Percentiles rank a stretch among this genome's conserved stretches.
phyloP scores from a whole-genome alignment of 768 basidiomycete genomes.

The Hemileccinum rubropunctum region DNA sequence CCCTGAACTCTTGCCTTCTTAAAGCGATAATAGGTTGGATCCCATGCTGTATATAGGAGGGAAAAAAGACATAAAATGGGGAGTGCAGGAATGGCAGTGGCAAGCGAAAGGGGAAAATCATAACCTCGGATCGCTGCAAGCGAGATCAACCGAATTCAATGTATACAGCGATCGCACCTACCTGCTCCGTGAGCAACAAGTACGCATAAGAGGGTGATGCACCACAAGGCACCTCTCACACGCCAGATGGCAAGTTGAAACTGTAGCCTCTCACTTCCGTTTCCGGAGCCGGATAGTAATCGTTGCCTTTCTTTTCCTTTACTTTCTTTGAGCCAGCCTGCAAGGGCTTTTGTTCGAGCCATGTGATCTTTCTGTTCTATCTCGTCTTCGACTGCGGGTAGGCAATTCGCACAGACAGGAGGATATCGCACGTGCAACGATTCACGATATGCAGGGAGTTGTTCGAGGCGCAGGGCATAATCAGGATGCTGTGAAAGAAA shows the following conservation, averaged over 20 bases:
- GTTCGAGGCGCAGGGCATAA: constrained; percentile 58
- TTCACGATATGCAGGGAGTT: constrained; percentile 67
- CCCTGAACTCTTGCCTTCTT: constrained; percentile 66
- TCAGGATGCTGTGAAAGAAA: constrained; percentile 60
- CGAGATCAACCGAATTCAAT: not conserved
- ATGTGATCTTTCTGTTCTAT: constrained; percentile 76
- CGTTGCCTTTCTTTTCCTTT: constrained; percentile 62
- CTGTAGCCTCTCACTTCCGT: constrained; percentile 37
- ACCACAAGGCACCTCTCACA: constrained; percentile 68
- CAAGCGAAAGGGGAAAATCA: constrained; percentile 16
- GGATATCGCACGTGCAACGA: constrained; percentile 83
- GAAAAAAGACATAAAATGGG: constrained; percentile 56
- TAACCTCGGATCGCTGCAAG: constrained; percentile 20
- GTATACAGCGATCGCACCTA: constrained; percentile 28
- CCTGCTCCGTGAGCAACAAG: constrained; percentile 45
- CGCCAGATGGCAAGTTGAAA: constrained; percentile 64
- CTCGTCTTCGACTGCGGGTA: constrained; percentile 78
- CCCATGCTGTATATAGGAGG: constrained; percentile 80
- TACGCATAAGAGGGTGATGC: constrained; percentile 41
- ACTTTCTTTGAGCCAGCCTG: constrained; percentile 64
- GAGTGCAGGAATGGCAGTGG: constrained; percentile 37
- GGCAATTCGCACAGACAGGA: constrained; percentile 75
- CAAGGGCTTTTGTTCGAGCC: constrained; percentile 76
- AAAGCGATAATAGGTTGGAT: constrained; percentile 71
- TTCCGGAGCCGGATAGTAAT: constrained; percentile 39